phyloP scores from a whole-genome alignment of 2,329 filamentous ascomycete genomes.

The Trichophyton simii region DNA sequence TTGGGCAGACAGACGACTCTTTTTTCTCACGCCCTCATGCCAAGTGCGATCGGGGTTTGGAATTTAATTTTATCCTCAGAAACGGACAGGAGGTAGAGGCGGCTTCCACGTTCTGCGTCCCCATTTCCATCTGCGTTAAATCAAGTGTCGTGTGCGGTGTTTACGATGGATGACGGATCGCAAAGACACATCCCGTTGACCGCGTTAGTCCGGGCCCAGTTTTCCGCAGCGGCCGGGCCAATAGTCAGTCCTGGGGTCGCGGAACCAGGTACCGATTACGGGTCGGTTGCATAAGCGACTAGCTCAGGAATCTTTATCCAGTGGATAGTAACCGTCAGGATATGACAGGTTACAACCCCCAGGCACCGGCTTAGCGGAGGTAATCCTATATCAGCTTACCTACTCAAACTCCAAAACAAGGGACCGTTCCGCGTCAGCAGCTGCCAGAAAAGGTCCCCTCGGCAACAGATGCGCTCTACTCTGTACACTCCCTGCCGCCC shows the following conservation, averaged over 20 bases:
- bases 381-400: not conserved
- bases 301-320: too few species aligned
- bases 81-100: not conserved
- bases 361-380: not conserved
- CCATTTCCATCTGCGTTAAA: not conserved
- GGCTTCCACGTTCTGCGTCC: not conserved
- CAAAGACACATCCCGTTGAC: not conserved
- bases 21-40: not conserved
- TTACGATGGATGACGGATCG: not conserved
- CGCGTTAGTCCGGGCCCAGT: not conserved
- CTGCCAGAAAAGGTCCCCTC: too few species aligned
- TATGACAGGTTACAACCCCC: not conserved
- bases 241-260: slow-evolving; percentile 1
- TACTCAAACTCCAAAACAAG: not conserved
- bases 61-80: not conserved
- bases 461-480: too few species aligned
- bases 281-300: not conserved
- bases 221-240: not conserved
- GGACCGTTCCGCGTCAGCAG: not conserved
- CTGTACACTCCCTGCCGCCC: not conserved
- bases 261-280: slow-evolving; percentile 3
- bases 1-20: not conserved
- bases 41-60: not conserved
- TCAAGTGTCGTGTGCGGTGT: not conserved
- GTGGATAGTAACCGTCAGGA: not conserved